Evolutionary conservation across 1,139 yeast species (phyloP).

Genomic region (Scheffersomyces stambukii): DNA sequence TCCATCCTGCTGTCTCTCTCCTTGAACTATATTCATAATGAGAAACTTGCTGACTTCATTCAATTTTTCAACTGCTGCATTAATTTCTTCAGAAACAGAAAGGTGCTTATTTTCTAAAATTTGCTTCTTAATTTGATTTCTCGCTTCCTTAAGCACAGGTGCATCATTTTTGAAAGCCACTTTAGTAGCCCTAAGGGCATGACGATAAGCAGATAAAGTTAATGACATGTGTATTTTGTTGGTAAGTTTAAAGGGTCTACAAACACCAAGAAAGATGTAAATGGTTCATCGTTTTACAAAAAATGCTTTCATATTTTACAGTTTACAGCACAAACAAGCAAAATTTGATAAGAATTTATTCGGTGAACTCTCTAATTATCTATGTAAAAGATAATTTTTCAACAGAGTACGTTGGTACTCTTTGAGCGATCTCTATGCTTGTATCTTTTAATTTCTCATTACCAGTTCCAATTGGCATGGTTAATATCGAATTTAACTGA

Average conservation of each 20-base stretch:
- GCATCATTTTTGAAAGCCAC: constrained; percentile 61
- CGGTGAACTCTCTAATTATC: too few species aligned
- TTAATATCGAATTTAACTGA: constrained; percentile 34
- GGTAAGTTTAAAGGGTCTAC: too few species aligned
- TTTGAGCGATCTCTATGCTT: constrained; percentile 31
- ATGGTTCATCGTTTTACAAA: too few species aligned
- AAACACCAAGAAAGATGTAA: too few species aligned
- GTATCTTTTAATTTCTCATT: constrained; percentile 23
- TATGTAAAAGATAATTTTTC: constrained; percentile 36
- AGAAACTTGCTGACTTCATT: constrained; percentile 69
- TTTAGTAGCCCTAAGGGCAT: constrained; percentile 66
- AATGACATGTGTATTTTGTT: constrained; percentile 5
- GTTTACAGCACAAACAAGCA: too few species aligned
- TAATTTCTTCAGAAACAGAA: constrained; percentile 24
- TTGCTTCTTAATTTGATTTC: constrained; percentile 59
- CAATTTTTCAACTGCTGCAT: constrained; percentile 55
- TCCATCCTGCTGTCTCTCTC: constrained; percentile 46
- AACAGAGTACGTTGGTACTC: constrained; percentile 48
- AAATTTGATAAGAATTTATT: too few species aligned
- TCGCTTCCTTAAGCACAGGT: constrained; percentile 56
- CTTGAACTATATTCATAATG: constrained; percentile 79
- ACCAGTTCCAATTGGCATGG: constrained; percentile 19
- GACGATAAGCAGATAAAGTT: constrained; percentile 58
- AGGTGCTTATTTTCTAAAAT: constrained; percentile 31
- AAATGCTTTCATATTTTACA: too few species aligned